Evolutionary conservation across 2,329 filamentous ascomycete species (phyloP).

Genomic region (Fusarium nygamai): DNA sequence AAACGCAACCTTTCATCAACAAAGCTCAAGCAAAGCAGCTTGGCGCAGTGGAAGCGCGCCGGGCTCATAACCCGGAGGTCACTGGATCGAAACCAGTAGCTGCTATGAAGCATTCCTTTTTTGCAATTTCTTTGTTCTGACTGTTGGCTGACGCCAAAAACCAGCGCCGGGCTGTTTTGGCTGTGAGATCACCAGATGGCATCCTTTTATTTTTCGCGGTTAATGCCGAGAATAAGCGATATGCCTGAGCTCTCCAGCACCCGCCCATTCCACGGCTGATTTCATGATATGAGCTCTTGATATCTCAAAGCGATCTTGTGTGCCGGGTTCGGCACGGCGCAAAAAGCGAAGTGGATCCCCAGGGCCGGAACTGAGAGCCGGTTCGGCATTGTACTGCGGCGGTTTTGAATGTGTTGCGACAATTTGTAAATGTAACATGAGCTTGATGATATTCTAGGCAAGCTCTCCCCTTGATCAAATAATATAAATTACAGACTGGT

Average conservation of each 20-base stretch:
- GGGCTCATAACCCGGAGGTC: constrained; percentile 29
- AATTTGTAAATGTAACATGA: not conserved
- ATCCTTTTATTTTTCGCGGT: rapidly evolving
- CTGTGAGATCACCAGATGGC: rapidly evolving
- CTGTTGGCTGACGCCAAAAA: not conserved
- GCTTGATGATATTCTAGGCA: rapidly evolving
- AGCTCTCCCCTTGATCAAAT: rapidly evolving
- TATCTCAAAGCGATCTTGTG: not conserved
- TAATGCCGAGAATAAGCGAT: rapidly evolving
- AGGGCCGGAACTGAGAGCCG: not conserved
- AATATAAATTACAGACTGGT: too few species aligned
- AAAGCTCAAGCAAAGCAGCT: constrained; percentile 24
- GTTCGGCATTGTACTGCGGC: not conserved
- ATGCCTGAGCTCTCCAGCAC: rapidly evolving
- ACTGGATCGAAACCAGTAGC: constrained; percentile 26
- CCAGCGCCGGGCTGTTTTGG: not conserved
- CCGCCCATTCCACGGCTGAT: too few species aligned
- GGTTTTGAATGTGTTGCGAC: not conserved
- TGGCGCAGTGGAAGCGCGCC: constrained; percentile 29
- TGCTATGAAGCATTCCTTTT: constrained; percentile 15
- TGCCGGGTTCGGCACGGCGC: not conserved
- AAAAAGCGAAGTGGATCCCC: not conserved
- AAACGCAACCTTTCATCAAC: not conserved
- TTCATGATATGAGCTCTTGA: not conserved
- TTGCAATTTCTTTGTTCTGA: not conserved